These are phyloP conservation scores for Cinnamomum chago DNA, from an alignment of 164 flowering plant genomes.

Conservation along the genomic window DNA sequence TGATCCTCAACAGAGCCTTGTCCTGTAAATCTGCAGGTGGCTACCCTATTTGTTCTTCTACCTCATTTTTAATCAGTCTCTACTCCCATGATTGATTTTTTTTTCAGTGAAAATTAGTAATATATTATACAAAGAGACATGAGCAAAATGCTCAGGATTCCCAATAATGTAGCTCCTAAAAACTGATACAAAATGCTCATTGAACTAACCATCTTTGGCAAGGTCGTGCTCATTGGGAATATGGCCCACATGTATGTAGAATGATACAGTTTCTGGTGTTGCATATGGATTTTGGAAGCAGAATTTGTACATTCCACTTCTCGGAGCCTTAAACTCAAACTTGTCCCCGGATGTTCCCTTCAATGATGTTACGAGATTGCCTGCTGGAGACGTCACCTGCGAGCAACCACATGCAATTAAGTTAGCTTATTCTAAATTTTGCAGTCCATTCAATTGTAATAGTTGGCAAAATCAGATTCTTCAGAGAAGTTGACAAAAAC, in stretches of 20 bases:
- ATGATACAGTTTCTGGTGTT: conserved; percentile 89
- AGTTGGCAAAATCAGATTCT: not conserved
- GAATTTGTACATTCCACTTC: conserved; percentile 93
- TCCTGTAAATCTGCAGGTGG: not conserved
- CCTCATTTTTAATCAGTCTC: too few relatives aligned
- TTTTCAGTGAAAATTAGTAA: not conserved
- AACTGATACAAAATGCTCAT: not conserved
- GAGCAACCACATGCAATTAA: conserved; percentile 3
- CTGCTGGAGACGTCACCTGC: conserved; percentile 83
- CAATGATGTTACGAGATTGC: conserved; percentile 53
- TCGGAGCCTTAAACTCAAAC: conserved; percentile 83
- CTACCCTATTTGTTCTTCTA: not conserved
- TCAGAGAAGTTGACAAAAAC: too few relatives aligned
- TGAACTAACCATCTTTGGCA: conserved; percentile 90
- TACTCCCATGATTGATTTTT: too few relatives aligned
- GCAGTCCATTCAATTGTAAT: not conserved
- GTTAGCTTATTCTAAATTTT: not conserved
- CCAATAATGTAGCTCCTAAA: not conserved
- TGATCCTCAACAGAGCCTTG: too few relatives aligned
- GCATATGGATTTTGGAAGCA: conserved; percentile 87
- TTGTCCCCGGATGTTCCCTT: conserved; percentile 95
- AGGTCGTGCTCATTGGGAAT: conserved; percentile 91
- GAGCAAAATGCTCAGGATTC: not conserved
- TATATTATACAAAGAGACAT: not conserved
- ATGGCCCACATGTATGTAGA: conserved; percentile 92